A percentile compares a stretch with the other conserved stretches of the same genome.
phyloP scores from a whole-genome alignment of 2,329 filamentous ascomycete species.

The Arthrinium puccinioides region DNA sequence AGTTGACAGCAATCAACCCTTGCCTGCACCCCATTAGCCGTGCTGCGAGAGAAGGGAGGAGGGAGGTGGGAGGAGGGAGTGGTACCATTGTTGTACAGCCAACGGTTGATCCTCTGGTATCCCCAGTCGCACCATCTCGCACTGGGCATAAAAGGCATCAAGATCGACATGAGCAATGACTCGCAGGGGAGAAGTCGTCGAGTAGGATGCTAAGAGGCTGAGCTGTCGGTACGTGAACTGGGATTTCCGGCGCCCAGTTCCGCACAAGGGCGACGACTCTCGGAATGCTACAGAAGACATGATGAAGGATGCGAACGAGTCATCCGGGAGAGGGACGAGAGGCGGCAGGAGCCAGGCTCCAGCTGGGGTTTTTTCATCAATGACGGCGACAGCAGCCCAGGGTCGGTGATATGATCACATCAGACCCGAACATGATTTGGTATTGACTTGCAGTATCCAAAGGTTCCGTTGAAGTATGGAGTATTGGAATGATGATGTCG shows the following conservation, averaged over 20 bases:
- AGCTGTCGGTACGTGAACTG: slow-evolving; percentile 4
- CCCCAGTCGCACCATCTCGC: slow-evolving; percentile 82
- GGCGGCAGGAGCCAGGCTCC: too few relatives aligned
- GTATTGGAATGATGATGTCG: too few relatives aligned
- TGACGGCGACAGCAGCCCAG: too few relatives aligned
- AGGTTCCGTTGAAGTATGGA: too few relatives aligned
- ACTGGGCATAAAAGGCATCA: slow-evolving; percentile 96
- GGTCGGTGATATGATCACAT: too few relatives aligned
- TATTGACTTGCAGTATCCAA: too few relatives aligned
- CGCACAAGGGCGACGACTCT: neutral
- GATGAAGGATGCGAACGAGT: too few relatives aligned
- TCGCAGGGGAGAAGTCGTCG: slow-evolving; percentile 2
- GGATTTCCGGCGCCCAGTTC: neutral
- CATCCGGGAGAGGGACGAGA: too few relatives aligned
- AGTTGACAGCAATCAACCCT: slow-evolving; percentile 93
- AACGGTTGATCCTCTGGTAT: slow-evolving; percentile 70
- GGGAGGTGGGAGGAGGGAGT: slow-evolving; percentile 6
- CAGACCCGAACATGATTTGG: too few relatives aligned
- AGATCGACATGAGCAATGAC: slow-evolving; percentile 48
- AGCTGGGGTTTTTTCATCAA: too few relatives aligned
- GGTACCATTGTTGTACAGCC: slow-evolving; percentile 85
- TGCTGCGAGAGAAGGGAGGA: slow-evolving; percentile 1
- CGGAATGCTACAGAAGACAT: neutral
- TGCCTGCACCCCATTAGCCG: slow-evolving; percentile 46
- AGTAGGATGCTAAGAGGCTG: slow-evolving; percentile 3